Base-by-base conservation (phyloP, 345 rosid species). In the Linum trigynum region DNA sequence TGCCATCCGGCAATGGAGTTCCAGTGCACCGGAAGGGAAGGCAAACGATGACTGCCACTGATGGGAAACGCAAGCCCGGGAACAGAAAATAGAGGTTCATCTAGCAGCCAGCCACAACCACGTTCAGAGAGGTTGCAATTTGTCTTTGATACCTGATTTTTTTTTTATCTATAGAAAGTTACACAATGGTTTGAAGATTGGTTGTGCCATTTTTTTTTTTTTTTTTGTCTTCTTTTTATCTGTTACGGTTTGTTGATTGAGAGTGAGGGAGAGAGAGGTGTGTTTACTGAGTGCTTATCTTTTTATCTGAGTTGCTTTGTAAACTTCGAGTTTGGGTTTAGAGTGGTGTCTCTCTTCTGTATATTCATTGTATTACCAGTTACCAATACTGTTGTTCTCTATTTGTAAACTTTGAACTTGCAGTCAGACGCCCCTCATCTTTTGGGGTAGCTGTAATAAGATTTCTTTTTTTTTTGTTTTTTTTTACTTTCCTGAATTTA, bases 61-160 rank as follows among this genome's bases (percentile, higher is more conserved):
- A 83, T 43, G 88, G 82, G 71, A 92, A 86, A 71, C 81, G 91
- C 65, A 87, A 80, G 70, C 72, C 80, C 65, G 79, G 70, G 45
- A 81, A 58, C 64, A 82, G 89, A 79, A 90, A 77, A 69, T 89
- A 87, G 84, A 64, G 64, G 32, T 43, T 56, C 32, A 5, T 56
- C 45, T 4, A 48, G 50, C 67, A 23, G 32, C 32, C 32, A 23
- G 32, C 32, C 32, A 23, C 70, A 69, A 37, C 67, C 79, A 74
- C 72, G 73, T 72, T 60, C 50, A 55, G 55, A 64, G 64, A 48
- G 69, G 69, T 77, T 7, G 9, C 53, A 7, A 48, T 48, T 48
- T 48, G 1, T 48, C 14, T 9, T 10, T 5, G 9, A 48, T 9
- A 12, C 53, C 53, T 48, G 53, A 48, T 48, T 48, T 48, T 6